Evolutionary conservation across 371 early-diverging fungal genomes (phyloP).

Genomic region (Mucor lusitanicus): DNA sequence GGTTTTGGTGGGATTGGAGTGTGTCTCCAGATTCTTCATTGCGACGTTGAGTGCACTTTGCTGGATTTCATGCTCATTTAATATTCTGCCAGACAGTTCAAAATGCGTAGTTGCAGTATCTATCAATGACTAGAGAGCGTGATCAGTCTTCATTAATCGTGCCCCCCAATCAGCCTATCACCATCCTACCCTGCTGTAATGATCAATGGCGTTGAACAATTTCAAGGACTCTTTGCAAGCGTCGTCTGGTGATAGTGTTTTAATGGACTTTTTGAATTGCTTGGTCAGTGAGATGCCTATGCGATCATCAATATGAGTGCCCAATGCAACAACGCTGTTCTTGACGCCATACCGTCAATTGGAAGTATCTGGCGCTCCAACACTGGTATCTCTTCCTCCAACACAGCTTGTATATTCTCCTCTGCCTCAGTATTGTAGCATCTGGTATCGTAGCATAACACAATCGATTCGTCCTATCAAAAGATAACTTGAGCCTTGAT

Average conservation of each 20-base stretch:
- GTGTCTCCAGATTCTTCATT: slow-evolving; percentile 57
- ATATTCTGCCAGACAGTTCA: slow-evolving; percentile 43
- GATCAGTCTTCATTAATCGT: slow-evolving; percentile 5
- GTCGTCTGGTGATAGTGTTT: slow-evolving; percentile 9
- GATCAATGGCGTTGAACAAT: slow-evolving; percentile 34
- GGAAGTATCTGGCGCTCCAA: slow-evolving; percentile 32
- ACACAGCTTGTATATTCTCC: slow-evolving; percentile 27
- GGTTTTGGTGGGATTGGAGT: slow-evolving; percentile 30
- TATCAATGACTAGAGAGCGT: slow-evolving; percentile 22
- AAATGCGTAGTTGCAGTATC: slow-evolving; percentile 44
- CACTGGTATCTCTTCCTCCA: slow-evolving; percentile 42
- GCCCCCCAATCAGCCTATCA: background rate
- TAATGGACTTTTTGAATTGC: slow-evolving; percentile 4
- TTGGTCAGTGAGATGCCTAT: background rate
- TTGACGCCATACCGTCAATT: slow-evolving; percentile 28
- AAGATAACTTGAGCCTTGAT: background rate
- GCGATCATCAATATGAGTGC: background rate
- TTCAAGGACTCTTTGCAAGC: slow-evolving; percentile 22
- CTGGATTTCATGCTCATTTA: slow-evolving; percentile 56
- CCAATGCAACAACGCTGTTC: background rate
- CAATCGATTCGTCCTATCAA: slow-evolving; percentile 44
- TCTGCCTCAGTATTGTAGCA: slow-evolving; percentile 37
- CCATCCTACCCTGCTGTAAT: slow-evolving; percentile 32
- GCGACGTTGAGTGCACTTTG: slow-evolving; percentile 63
- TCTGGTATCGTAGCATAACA: slow-evolving; percentile 44